Base-by-base conservation (phyloP, 1,284 basidiomycete species). In the Pseudozyma tsukubaensis region DNA sequence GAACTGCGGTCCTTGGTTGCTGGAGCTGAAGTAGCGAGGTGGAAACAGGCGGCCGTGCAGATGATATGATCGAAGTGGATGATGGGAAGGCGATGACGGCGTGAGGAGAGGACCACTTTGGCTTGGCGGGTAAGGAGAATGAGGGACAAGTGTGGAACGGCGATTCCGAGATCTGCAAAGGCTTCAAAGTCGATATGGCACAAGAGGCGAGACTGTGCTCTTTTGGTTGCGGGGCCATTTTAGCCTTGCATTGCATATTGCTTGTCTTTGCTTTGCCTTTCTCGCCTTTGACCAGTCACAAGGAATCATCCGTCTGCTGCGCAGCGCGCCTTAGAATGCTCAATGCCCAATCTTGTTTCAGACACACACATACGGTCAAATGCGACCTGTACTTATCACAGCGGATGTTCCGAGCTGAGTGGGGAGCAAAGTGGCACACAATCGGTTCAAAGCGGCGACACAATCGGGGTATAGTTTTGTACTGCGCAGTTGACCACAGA, bases 181-280 rank as follows among this genome's bases (percentile, higher is more conserved):
- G 18, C 3, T 19, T 3, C 6, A 13, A 61, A 54, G 65, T 68
- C 59, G 65, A 68, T 62, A 68, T 68, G 65, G 59, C 65, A 51
- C 65, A 48, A 58, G n/a, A 35, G 53, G 36, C 50, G 35, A 68
- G 63, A 55, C n/a, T 29, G 18, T 40, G 49, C 6, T 29, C 24
- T 29, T 29, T 29, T 29, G 24, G 24, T 29, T 45, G 19, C 44
- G 44, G 18, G 44, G 44, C 44, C 14, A 24, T 9, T 12, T 21
- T 24, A 24, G 44, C 44, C 21, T 45, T 58, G 61, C 50, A 51
- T 52, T 45, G 21, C 10, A 34, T 49, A 29, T 16, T 35, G 32
- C 32, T 35, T 8, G 16, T 7, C n/a, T 43, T 43, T 18, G 16
- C 9, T 18, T 18, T 43, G 16, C 19, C 18, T 45, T 24, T 49